Conservation (phyloP, 2,329 filamentous ascomycete genomes). For the Rhexocercosporidium sp. region DNA sequence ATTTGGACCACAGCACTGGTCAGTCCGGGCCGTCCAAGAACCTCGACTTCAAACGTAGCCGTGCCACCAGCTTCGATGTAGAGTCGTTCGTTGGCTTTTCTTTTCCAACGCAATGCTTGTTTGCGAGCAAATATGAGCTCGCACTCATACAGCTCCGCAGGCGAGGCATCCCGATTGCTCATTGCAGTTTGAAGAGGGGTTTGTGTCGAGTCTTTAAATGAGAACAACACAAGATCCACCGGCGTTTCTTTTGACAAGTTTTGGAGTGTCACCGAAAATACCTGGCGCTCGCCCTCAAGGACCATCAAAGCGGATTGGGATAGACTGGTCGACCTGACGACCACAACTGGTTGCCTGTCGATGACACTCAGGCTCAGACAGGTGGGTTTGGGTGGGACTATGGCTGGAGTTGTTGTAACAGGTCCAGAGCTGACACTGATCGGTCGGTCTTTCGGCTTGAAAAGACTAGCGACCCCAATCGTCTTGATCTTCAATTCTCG, state of each 20-base stretch:
- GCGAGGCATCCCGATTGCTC: constrained; percentile 75
- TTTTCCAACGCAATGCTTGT: constrained; percentile 66
- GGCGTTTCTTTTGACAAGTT: constrained; percentile 75
- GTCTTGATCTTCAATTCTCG: constrained; percentile 76
- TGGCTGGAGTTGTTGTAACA: constrained; percentile 47
- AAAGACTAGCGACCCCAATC: constrained; percentile 64
- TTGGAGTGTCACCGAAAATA: constrained; percentile 78
- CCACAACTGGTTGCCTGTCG: constrained; percentile 75
- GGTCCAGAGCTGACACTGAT: constrained; percentile 40
- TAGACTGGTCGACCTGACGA: constrained; percentile 77
- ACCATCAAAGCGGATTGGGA: constrained; percentile 90
- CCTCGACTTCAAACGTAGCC: constrained; percentile 79
- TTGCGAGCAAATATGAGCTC: constrained; percentile 79
- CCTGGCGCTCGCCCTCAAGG: constrained; percentile 82
- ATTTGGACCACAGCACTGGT: constrained; percentile 81
- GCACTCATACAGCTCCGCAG: constrained; percentile 83
- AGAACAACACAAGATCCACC: constrained; percentile 85
- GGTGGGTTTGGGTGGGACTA: constrained; percentile 52
- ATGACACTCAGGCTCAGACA: constrained; percentile 75
- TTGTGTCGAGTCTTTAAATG: constrained; percentile 88
- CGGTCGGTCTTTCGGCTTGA: constrained; percentile 39
- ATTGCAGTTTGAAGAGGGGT: constrained; percentile 76
- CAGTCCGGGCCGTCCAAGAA: constrained; percentile 84
- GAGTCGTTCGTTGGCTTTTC: constrained; percentile 54
- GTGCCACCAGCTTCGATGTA: constrained; percentile 71